Percentiles rank a stretch among this genome's conserved stretches.
phyloP scores from a whole-genome alignment of 805 yeast genomes.

The Saccharomycopsis malanga region DNA sequence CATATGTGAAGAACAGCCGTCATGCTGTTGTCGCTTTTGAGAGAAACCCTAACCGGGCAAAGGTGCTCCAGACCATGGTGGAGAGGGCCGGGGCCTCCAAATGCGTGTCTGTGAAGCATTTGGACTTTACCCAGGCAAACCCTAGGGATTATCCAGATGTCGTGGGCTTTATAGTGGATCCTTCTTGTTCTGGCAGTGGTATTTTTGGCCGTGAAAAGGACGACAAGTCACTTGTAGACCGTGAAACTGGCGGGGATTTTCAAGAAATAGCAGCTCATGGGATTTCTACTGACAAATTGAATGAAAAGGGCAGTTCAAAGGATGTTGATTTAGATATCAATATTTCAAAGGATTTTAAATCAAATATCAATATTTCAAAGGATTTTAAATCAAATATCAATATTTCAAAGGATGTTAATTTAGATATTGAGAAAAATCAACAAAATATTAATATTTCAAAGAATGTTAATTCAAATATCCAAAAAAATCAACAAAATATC shows the following conservation, averaged over 20 bases:
- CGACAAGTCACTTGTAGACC: slow-evolving; percentile 33
- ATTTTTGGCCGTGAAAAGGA: slow-evolving; percentile 83
- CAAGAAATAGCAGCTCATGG: no score
- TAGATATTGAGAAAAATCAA: slow-evolving; percentile 26
- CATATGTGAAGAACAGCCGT: slow-evolving; percentile 37
- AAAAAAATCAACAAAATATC: slow-evolving; percentile 11
- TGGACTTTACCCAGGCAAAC: slow-evolving; percentile 56
- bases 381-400: slow-evolving; percentile 39
- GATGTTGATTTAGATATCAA: no score
- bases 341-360: slow-evolving; percentile 18
- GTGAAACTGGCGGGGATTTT: slow-evolving; percentile 19
- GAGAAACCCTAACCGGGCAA: slow-evolving; percentile 66
- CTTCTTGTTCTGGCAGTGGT: slow-evolving; percentile 97
- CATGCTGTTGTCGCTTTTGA: slow-evolving; percentile 71
- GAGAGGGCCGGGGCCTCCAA: slow-evolving; percentile 60
- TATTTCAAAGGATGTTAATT: no score
- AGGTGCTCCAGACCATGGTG: slow-evolving; percentile 69
- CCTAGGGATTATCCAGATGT: slow-evolving; percentile 57
- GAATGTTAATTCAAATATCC: slow-evolving; percentile 21
- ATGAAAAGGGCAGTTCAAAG: slow-evolving; percentile 20
- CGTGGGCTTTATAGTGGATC: slow-evolving; percentile 85
- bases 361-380: slow-evolving; percentile 22
- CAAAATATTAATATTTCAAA: slow-evolving; percentile 36
- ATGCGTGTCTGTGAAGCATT: slow-evolving; percentile 37
- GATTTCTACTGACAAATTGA: no score